A percentile compares a stretch with the other conserved stretches of the same genome.
phyloP scores from a whole-genome alignment of 2,329 filamentous ascomycete species.

The Monosporascus sp. region DNA sequence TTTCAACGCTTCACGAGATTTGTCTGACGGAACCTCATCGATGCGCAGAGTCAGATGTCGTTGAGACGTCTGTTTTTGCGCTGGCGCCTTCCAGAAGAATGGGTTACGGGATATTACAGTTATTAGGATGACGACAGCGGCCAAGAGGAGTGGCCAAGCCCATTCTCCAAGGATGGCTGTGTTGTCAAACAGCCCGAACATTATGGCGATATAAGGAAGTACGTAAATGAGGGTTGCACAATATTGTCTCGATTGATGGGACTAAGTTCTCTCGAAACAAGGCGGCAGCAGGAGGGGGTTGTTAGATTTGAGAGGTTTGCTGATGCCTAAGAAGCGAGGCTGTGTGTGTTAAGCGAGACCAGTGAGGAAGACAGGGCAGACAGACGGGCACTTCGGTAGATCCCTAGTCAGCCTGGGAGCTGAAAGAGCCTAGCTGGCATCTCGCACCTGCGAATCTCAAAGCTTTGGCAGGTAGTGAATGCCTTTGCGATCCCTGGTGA shows the following conservation, averaged over 20 bases:
- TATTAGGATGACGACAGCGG: neutral
- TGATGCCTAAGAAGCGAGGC: neutral
- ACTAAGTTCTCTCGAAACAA: neutral
- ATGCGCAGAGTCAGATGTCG: conserved; percentile 2
- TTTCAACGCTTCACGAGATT: neutral
- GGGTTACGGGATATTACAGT: neutral
- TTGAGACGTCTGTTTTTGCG: neutral
- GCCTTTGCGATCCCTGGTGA: too few species aligned
- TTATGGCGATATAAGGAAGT: neutral
- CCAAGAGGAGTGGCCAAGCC: neutral
- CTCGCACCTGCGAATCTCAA: too few species aligned
- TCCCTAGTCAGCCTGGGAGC: neutral
- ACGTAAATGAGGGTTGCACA: neutral
- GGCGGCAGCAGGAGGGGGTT: neutral
- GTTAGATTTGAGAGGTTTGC: neutral
- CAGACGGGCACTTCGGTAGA: neutral
- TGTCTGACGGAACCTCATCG: neutral
- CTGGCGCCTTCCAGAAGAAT: too few species aligned
- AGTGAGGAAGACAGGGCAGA: neutral
- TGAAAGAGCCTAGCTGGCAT: neutral
- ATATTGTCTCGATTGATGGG: neutral
- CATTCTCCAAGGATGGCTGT: neutral
- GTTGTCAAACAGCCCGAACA: neutral
- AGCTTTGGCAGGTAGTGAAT: too few species aligned
- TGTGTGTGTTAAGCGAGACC: neutral